These are phyloP conservation scores for Solanum neorickii DNA, from an alignment of 257 asterid genomes.

Conservation along the genomic window DNA sequence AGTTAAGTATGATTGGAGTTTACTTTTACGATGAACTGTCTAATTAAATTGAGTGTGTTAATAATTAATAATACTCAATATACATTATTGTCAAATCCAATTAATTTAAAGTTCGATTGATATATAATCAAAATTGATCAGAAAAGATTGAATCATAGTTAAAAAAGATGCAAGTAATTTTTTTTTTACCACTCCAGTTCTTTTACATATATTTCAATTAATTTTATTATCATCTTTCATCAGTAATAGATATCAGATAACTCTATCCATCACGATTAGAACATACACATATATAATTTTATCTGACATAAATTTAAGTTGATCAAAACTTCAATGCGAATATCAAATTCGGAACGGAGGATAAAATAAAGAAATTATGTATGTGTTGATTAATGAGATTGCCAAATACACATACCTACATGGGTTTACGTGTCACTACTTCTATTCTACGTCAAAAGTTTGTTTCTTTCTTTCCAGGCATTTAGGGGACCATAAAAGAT, in stretches of 20 bases:
- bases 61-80: not conserved
- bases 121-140: not conserved
- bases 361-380: no score
- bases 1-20: no score
- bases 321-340: no score
- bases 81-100: not conserved
- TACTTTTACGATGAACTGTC: not conserved
- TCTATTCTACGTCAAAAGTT: not conserved
- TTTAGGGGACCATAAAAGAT: not conserved
- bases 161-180: no score
- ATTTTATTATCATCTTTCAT: fast-evolving
- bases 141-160: not conserved
- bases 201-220: fast-evolving
- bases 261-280: no score
- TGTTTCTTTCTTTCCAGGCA: not conserved
- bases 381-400: not conserved
- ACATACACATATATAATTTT: no score
- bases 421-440: not conserved
- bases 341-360: no score
- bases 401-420: not conserved
- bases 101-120: not conserved
- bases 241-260: no score
- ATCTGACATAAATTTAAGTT: no score
- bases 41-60: not conserved
- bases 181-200: fast-evolving